Evolutionary conservation across 164 flowering plant species (phyloP), one percentile per base, ranked within the genome.

Genomic region (Akebia trifoliata): DNA sequence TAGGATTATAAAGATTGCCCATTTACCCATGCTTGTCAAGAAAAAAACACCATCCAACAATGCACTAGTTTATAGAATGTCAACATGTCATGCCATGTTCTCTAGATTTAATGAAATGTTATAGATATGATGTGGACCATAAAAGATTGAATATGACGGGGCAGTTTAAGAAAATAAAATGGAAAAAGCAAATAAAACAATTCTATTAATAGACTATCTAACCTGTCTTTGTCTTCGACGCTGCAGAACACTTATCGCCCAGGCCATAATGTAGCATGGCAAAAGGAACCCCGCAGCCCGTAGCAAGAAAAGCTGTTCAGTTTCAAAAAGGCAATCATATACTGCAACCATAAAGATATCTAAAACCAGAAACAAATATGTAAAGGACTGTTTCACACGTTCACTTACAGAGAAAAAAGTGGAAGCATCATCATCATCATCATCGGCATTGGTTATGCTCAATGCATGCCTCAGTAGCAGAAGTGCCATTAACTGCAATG

Each of bases 281-380:
- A 91, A 69, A 49, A 91, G 81, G 73, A 91, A 91, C 25, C 90
- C 98, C 64, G 87, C 88, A 64, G 85, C 96, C 11, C 95, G 87
- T 40, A 91, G 87, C 73, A 91, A 64, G 81, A 88, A 86, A 57
- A 91, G 84, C 98, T 91, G 89, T 59, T 34, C 46, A 56, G 35
- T 38, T 42, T 55, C 54, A 54, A 61, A 17, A 15, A 29, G 50
- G 21, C n/a, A 47, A 42, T 46, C 42, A 43, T 2, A 30, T 17
- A 32, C 42, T 15, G 28, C 22, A 28, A 60, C 54, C 36, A 42
- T 21, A 50, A 56, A 57, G 25, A 56, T 11, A 52, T 4, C 39
- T 20, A 17, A 48, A 37, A 45, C 28, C 48, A 56, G 21, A 37
- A 35, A 32, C 6, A 20, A 6, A 10, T 15, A 9, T 0, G 15